Evolutionary conservation across 2,329 filamentous ascomycete species (phyloP), one percentile per base, ranked within the genome.

Genomic region (Sclerotinia nivalis): DNA sequence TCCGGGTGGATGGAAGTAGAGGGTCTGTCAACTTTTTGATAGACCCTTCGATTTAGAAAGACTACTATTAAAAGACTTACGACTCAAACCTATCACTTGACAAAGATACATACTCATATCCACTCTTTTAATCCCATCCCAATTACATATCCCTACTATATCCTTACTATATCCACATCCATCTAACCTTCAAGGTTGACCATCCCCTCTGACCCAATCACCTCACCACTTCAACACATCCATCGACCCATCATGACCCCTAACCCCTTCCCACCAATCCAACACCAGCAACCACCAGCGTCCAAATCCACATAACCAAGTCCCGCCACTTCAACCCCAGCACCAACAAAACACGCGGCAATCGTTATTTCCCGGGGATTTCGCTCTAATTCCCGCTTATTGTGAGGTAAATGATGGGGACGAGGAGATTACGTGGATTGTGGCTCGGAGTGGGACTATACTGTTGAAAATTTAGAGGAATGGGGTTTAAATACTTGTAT

Each of bases 301-400:
- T 43, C 22, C 55, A n/a, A 58, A n/a, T 10, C 55, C 56, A 59
- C 37, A 59, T 22, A 59, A 43, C n/a, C 22, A 20, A 13, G 25
- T 59, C 22, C 56, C n/a, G 22, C 22, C 4, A 22, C 25, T 25
- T 45, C 56, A 50, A 50, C 49, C 20, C n/a, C 8, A 49, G 47
- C 47, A 40, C 1, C 13, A 18, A n/a, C 13, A 22, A 25, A 40
- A n/a, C 22, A 59, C 34, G n/a, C 56, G 12, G 3, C 12, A 18
- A 9, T 25, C 7, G 15, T n/a, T 28, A 12, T 22, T 8, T 3
- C 83, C 87, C 0, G 0, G 90, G 0, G 90, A 92, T 77, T 93
- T 91, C 78, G 89, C 89, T 4, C 83, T 91, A 68, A 85, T 93
- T 18, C 90, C 90, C 0, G 86, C 89, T 0, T 91, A 85, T 83